These are phyloP conservation scores for Colletotrichum navitas DNA, from an alignment of 2,329 filamentous ascomycete genomes.

Conservation along the genomic window DNA sequence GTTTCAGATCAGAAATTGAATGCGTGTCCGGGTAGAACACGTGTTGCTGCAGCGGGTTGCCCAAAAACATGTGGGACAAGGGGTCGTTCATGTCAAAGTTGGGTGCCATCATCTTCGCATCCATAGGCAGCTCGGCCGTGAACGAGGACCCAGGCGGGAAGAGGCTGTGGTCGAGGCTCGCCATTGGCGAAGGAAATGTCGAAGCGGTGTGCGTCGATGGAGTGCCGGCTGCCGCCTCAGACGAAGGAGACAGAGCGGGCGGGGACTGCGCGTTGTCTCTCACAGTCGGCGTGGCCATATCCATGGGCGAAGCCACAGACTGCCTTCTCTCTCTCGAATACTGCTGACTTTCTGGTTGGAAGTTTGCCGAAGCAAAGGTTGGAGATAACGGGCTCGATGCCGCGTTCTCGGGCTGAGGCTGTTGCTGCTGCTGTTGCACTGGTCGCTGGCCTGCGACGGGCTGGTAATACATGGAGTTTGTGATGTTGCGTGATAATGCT, in stretches of 20 bases:
- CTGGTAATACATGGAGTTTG: slow-evolving; percentile 41
- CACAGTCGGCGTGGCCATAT: slow-evolving; percentile 38
- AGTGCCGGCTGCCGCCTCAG: slow-evolving; percentile 31
- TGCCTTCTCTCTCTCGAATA: slow-evolving; percentile 17
- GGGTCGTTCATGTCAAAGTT: slow-evolving; percentile 50
- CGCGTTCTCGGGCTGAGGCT: background rate
- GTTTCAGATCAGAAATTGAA: slow-evolving; percentile 28
- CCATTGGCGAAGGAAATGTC: slow-evolving; percentile 45
- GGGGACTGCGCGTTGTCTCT: slow-evolving; percentile 46
- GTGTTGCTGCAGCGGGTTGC: slow-evolving; percentile 32
- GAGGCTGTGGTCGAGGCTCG: slow-evolving; percentile 44
- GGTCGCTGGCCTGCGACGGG: slow-evolving; percentile 1
- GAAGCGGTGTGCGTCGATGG: slow-evolving; percentile 44
- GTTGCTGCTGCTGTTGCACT: slow-evolving; percentile 14
- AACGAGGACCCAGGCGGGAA: slow-evolving; percentile 53
- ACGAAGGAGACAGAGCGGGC: slow-evolving; percentile 47
- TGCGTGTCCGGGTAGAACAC: slow-evolving; percentile 20
- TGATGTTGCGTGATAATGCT: slow-evolving; percentile 40
- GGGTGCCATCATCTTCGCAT: slow-evolving; percentile 57
- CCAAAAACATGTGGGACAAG: slow-evolving; percentile 38
- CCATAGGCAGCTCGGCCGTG: slow-evolving; percentile 57
- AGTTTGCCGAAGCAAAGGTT: slow-evolving; percentile 25
- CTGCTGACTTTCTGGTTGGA: slow-evolving; percentile 45
- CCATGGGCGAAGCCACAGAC: slow-evolving; percentile 38
- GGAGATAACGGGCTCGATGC: slow-evolving; percentile 25